A percentile compares a stretch with the other conserved stretches of the same genome.
Evolutionary conservation across 306 rosid genomes (phyloP).

Genomic region (Dalbergia cochinchinensis): DNA sequence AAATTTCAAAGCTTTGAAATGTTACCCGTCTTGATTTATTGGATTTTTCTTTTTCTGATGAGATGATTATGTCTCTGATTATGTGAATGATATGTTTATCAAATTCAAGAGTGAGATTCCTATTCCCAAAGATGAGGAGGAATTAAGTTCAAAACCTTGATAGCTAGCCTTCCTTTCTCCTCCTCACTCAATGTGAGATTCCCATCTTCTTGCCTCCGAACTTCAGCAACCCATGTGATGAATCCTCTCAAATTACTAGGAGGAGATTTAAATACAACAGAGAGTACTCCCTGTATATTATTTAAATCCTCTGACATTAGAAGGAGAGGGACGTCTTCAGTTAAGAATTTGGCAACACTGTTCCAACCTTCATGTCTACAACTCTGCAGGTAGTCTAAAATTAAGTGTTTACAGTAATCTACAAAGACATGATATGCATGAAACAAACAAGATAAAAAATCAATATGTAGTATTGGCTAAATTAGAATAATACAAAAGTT

Average conservation of each 20-base stretch:
- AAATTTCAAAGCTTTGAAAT: constrained; percentile 51
- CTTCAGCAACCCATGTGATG: constrained; percentile 92
- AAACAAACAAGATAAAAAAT: constrained; percentile 34
- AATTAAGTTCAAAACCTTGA: constrained; percentile 64
- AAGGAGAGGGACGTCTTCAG: constrained; percentile 69
- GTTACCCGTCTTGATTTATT: constrained; percentile 35
- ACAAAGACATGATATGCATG: constrained; percentile 31
- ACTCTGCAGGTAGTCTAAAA: constrained; percentile 70
- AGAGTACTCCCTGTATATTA: constrained; percentile 68
- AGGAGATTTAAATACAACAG: constrained; percentile 71
- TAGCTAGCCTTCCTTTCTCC: constrained; percentile 82
- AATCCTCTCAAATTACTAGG: constrained; percentile 75
- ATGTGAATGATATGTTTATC: constrained; percentile 6
- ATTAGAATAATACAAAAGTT: constrained; percentile 13
- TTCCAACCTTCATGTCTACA: constrained; percentile 91
- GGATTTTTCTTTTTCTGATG: constrained; percentile 30
- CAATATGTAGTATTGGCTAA: constrained; percentile 13
- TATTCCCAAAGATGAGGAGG: constrained; percentile 25
- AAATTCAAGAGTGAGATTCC: constrained; percentile 23
- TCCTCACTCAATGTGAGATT: constrained; percentile 72
- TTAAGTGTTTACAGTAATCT: constrained; percentile 36
- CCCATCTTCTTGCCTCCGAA: constrained; percentile 91
- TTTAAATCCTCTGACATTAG: constrained; percentile 68
- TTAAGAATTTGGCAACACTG: constrained; percentile 69
- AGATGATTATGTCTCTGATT: constrained; percentile 11